These are phyloP conservation scores for Cairneyella variabilis DNA, from an alignment of 495 filamentous ascomycete species.

Conservation along the genomic window DNA sequence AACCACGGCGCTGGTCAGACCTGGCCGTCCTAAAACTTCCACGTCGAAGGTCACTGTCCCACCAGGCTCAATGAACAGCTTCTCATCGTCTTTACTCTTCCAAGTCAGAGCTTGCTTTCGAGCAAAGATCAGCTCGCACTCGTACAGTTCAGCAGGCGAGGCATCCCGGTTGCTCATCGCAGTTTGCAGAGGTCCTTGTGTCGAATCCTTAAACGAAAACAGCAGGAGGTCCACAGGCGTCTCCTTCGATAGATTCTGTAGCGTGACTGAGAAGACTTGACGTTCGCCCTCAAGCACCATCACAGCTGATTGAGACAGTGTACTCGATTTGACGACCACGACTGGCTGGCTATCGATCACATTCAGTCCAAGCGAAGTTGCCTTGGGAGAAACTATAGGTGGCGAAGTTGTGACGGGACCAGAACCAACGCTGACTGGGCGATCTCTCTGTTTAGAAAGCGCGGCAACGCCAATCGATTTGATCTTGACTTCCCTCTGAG, in stretches of 20 bases:
- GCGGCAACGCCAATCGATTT: slow-evolving; percentile 67
- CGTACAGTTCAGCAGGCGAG: slow-evolving; percentile 72
- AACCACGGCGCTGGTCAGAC: slow-evolving; percentile 74
- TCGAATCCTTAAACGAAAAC: slow-evolving; percentile 88
- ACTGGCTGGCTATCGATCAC: slow-evolving; percentile 77
- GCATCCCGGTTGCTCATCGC: slow-evolving; percentile 73
- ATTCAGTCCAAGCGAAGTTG: slow-evolving; percentile 34
- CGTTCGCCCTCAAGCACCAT: slow-evolving; percentile 90
- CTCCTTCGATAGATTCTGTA: slow-evolving; percentile 69
- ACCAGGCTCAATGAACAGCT: slow-evolving; percentile 62
- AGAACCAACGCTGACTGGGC: slow-evolving; percentile 49
- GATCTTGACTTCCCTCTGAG: slow-evolving; percentile 65
- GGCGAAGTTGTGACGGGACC: slow-evolving; percentile 13
- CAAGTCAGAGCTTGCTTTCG: slow-evolving; percentile 70
- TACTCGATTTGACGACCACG: slow-evolving; percentile 67
- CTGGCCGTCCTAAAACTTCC: slow-evolving; percentile 80
- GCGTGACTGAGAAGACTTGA: slow-evolving; percentile 69
- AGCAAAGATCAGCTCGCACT: slow-evolving; percentile 73
- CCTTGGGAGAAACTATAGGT: slow-evolving; percentile 28
- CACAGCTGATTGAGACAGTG: slow-evolving; percentile 77
- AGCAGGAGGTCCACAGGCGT: slow-evolving; percentile 77
- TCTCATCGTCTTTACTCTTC: slow-evolving; percentile 47
- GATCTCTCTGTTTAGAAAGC: slow-evolving; percentile 40
- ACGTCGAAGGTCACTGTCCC: slow-evolving; percentile 70
- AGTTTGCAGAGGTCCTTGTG: slow-evolving; percentile 67